Evolutionary conservation across 371 early-diverging fungal genomes (phyloP).

Genomic region (Mortierella sp.): DNA sequence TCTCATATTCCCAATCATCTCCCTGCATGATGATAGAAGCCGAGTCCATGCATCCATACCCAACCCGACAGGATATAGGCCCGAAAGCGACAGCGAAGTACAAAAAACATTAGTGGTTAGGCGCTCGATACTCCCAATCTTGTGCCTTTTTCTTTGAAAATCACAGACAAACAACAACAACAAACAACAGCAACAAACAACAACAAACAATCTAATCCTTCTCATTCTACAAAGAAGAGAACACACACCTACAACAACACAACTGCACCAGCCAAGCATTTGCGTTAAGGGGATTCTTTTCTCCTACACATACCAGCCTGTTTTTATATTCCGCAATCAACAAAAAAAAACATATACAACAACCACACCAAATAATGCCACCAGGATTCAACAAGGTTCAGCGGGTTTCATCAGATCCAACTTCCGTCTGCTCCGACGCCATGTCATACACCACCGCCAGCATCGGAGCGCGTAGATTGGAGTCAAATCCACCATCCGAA

Average conservation of each 20-base stretch:
- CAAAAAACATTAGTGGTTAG: slow-evolving; percentile 39
- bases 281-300: neutral
- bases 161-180: neutral
- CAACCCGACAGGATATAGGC: slow-evolving; percentile 15
- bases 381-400: neutral
- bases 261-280: neutral
- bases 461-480: slow-evolving; percentile 5
- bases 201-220: neutral
- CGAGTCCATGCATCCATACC: slow-evolving; percentile 36
- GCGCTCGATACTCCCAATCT: slow-evolving; percentile 16
- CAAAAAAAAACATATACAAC: neutral
- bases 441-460: slow-evolving; percentile 1
- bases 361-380: neutral
- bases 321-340: neutral
- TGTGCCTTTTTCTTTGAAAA: neutral
- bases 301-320: neutral
- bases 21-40: slow-evolving; percentile 17
- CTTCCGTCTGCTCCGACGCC: neutral
- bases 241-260: neutral
- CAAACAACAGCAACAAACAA: slow-evolving; percentile 2
- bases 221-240: neutral
- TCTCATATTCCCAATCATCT: neutral
- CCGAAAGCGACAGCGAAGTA: slow-evolving; percentile 31
- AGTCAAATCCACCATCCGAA: neutral
- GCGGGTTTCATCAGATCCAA: neutral